These are phyloP conservation scores for Rehmannia glutinosa DNA, from an alignment of 257 asterid genomes.

Conservation along the genomic window DNA sequence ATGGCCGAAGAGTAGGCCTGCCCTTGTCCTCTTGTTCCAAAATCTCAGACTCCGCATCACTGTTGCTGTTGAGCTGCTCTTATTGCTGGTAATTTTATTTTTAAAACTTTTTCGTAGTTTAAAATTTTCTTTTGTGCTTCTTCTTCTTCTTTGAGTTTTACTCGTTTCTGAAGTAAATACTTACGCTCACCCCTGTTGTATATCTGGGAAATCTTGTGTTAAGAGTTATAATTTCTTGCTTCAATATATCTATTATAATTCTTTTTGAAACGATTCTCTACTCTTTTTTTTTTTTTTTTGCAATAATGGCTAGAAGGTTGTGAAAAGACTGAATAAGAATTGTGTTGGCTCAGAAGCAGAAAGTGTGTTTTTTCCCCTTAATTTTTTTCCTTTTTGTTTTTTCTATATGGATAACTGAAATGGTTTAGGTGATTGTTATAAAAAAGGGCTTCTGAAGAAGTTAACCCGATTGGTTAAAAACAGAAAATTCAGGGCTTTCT, in stretches of 20 bases:
- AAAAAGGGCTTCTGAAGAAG: neutral
- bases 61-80: neutral
- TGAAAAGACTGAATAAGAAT: neutral
- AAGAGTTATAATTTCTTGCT: neutral
- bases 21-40: neutral
- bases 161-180: neutral
- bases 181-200: neutral
- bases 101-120: neutral
- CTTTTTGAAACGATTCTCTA: neutral
- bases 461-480: neutral
- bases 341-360: slow-evolving; percentile 6
- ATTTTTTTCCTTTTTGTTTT: neutral
- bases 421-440: neutral
- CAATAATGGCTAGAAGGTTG: neutral
- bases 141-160: neutral
- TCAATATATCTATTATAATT: neutral
- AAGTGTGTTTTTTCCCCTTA: neutral
- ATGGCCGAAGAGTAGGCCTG: neutral
- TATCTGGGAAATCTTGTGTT: neutral
- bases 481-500: neutral
- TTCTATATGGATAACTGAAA: neutral
- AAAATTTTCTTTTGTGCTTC: too few species aligned
- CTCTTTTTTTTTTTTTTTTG: neutral
- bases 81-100: slow-evolving; percentile 5
- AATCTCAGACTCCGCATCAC: slow-evolving; percentile 3